These are phyloP conservation scores for Fusarium dimerum DNA, from an alignment of 2,329 filamentous ascomycete species.

Conservation along the genomic window DNA sequence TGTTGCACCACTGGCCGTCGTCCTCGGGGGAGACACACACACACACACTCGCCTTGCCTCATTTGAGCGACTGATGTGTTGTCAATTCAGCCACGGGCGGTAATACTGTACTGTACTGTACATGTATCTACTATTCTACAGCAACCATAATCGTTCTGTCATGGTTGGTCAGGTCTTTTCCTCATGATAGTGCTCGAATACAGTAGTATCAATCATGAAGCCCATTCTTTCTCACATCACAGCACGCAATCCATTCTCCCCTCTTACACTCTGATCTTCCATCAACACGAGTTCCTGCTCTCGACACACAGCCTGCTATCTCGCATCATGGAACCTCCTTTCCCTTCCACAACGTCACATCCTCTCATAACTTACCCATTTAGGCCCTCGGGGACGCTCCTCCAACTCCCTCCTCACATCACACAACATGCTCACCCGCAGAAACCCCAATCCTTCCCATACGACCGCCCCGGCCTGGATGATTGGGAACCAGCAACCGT, in stretches of 20 bases:
- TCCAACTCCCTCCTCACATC: conserved; percentile 11
- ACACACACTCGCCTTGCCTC: conserved; percentile 11
- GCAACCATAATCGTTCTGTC: no score
- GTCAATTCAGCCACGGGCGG: conserved; percentile 21
- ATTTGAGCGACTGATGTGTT: conserved; percentile 25
- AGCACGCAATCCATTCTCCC: no score
- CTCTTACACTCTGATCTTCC: no score
- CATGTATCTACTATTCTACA: no score
- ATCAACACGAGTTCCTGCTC: no score
- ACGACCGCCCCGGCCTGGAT: conserved; percentile 19
- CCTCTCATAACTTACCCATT: no score
- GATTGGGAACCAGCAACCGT: conserved; percentile 23
- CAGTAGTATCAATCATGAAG: no score
- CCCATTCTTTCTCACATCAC: no score
- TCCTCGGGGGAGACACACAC: not conserved
- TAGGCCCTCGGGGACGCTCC: not conserved
- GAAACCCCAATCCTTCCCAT: no score
- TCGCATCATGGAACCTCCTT: not conserved
- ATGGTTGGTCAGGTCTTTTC: not conserved
- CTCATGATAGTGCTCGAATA: not conserved
- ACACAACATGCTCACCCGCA: conserved; percentile 22
- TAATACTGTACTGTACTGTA: no score
- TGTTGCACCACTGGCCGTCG: conserved; percentile 25
- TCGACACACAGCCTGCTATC: not conserved
- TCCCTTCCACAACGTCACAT: no score